Evolutionary conservation across 305 asterid genomes (phyloP).

Genomic region (Fraxinus floribunda): DNA sequence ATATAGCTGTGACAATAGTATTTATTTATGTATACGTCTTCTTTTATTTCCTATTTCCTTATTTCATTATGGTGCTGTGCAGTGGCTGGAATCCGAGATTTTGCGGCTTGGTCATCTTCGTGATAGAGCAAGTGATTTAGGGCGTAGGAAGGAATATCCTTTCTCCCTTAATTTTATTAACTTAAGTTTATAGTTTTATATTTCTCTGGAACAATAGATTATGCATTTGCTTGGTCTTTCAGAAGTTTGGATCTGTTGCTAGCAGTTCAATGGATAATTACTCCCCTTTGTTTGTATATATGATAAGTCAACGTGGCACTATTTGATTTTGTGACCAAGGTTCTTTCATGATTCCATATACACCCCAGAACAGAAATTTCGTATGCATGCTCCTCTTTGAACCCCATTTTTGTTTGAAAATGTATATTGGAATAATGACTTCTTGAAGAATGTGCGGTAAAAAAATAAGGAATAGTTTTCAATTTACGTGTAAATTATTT

Average conservation of each 20-base stretch:
- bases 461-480: background rate
- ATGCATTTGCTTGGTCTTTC: constrained; percentile 13
- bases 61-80: constrained; percentile 34
- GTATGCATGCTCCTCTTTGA: background rate
- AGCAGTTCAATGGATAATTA: background rate
- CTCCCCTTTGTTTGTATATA: background rate
- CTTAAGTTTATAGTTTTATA: background rate
- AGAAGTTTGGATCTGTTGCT: constrained; percentile 6
- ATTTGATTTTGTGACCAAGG: background rate
- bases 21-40: background rate
- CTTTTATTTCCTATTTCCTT: background rate
- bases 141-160: constrained; percentile 99
- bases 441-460: background rate
- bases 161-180: constrained; percentile 20
- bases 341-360: background rate
- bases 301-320: background rate
- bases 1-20: background rate
- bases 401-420: background rate
- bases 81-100: constrained; percentile 97
- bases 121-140: constrained; percentile 97
- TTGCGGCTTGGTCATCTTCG: constrained; percentile 93
- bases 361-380: background rate
- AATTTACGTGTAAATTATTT: background rate
- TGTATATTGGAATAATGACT: background rate
- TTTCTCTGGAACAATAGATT: constrained; percentile 2